Percentiles rank a stretch among this genome's conserved stretches.
Evolutionary conservation across 805 yeast genomes (phyloP).

Genomic region (Pichia deserticola): DNA sequence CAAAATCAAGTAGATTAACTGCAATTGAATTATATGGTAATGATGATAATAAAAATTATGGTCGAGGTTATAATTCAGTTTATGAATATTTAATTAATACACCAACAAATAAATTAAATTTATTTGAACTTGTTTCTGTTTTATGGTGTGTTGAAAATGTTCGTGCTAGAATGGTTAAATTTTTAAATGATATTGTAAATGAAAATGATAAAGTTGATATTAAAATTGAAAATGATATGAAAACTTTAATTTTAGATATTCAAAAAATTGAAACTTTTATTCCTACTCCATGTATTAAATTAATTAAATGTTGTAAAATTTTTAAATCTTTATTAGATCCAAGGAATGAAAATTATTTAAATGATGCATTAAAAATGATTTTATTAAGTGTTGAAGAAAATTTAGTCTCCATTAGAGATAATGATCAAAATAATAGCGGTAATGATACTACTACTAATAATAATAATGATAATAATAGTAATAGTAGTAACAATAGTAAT

Average conservation of each 20-base stretch:
- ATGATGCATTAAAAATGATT: conserved; percentile 21
- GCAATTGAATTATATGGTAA: conserved; percentile 4
- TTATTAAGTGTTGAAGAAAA: conserved; percentile 17
- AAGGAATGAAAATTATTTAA: conserved; percentile 14
- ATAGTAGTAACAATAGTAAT: no score
- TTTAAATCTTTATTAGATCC: conserved; percentile 24
- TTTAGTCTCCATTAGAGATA: conserved; percentile 15
- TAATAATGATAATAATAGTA: no score
- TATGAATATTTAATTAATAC: conserved; percentile 21
- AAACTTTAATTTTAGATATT: conserved; percentile 2
- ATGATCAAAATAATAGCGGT: no score
- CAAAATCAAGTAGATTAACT: conserved; percentile 7
- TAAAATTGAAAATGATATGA: not conserved
- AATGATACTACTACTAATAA: no score
- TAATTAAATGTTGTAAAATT: conserved; percentile 22
- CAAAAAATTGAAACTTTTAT: conserved; percentile 12
- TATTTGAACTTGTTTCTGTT: conserved; percentile 20
- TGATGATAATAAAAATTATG: not conserved
- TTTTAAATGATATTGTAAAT: conserved; percentile 2
- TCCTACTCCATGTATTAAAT: conserved; percentile 21
- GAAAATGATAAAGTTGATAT: not conserved
- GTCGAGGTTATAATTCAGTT: conserved; percentile 16
- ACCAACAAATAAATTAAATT: conserved; percentile 16
- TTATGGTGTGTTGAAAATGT: conserved; percentile 21
- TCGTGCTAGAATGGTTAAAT: conserved; percentile 6